phyloP scores from a whole-genome alignment of 495 filamentous ascomycete species.

The Penicillium samsonianum region DNA sequence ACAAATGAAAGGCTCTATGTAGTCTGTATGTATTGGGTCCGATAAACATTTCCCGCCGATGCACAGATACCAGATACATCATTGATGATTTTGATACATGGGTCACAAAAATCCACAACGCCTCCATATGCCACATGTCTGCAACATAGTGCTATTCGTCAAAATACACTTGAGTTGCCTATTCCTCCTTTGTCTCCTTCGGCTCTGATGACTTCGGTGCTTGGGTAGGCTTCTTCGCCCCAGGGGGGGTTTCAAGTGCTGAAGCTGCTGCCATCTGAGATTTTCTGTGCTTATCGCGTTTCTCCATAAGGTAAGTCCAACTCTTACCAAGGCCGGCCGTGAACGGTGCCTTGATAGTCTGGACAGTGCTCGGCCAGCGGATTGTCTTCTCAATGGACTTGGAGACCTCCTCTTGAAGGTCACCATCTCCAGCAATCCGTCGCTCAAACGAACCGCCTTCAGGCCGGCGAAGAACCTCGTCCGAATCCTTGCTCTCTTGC shows the following conservation, averaged over 20 bases:
- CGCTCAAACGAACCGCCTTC: constrained; percentile 84
- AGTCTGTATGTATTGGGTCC: constrained; percentile 11
- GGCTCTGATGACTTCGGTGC: neutral
- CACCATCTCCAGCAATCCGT: constrained; percentile 71
- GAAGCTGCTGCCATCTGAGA: constrained; percentile 31
- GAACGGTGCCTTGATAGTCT: constrained; percentile 77
- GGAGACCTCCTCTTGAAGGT: constrained; percentile 66
- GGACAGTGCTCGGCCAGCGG: constrained; percentile 82
- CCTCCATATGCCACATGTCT: constrained; percentile 22
- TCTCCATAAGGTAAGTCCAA: constrained; percentile 79
- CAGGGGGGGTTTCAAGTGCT: constrained; percentile 7
- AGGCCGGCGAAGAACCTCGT: constrained; percentile 64
- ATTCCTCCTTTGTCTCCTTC: constrained; percentile 24
- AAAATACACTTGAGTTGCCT: constrained; percentile 3
- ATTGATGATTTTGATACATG: constrained; percentile 15
- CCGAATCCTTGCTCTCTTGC: constrained; percentile 61
- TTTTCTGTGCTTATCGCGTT: constrained; percentile 65
- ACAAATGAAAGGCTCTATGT: constrained; percentile 9
- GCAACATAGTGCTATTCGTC: neutral
- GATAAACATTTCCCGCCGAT: constrained; percentile 13
- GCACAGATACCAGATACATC: constrained; percentile 17
- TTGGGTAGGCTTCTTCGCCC: neutral
- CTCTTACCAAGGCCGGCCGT: constrained; percentile 71
- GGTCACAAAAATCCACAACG: constrained; percentile 24
- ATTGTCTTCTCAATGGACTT: constrained; percentile 82